Conservation (phyloP, 2,329 filamentous ascomycete species). For the Fusarium lyarnte region DNA sequence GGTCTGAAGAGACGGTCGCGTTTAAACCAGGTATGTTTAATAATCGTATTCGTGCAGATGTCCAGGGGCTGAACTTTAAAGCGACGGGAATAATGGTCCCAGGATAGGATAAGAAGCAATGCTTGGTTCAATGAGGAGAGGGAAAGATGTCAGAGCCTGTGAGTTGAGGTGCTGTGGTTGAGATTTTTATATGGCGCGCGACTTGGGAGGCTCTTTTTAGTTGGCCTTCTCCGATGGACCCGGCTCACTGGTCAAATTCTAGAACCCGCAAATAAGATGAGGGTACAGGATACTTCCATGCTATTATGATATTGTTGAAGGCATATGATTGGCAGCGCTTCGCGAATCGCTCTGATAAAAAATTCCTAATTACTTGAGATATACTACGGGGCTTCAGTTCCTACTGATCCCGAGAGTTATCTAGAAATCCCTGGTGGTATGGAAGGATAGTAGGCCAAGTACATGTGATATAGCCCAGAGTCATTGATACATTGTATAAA, state of each 20-base stretch:
- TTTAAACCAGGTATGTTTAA: neutral
- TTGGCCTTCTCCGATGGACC: constrained; percentile 30
- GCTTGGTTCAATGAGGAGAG: neutral
- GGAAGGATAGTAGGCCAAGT: neutral
- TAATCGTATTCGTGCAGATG: neutral
- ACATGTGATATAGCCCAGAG: neutral
- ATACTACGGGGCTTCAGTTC: neutral
- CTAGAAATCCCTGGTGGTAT: neutral
- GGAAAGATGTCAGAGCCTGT: neutral
- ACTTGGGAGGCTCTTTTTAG: constrained; percentile 30
- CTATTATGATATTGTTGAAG: neutral
- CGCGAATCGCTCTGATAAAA: neutral
- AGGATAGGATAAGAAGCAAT: neutral
- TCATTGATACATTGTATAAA: neutral
- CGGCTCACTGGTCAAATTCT: constrained; percentile 33
- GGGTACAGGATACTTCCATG: neutral
- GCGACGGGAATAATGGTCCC: neutral
- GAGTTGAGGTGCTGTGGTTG: constrained; percentile 31
- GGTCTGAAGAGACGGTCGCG: neutral
- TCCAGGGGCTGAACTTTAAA: neutral
- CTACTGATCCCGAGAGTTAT: neutral
- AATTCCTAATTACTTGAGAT: neutral
- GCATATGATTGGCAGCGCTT: neutral
- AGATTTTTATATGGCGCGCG: constrained; percentile 42
- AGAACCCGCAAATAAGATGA: constrained; percentile 26